Percentiles rank a stretch among this genome's conserved stretches.
These are phyloP conservation scores for Pichia sp. DNA, from an alignment of 1,139 yeast species.

Conservation along the genomic window DNA sequence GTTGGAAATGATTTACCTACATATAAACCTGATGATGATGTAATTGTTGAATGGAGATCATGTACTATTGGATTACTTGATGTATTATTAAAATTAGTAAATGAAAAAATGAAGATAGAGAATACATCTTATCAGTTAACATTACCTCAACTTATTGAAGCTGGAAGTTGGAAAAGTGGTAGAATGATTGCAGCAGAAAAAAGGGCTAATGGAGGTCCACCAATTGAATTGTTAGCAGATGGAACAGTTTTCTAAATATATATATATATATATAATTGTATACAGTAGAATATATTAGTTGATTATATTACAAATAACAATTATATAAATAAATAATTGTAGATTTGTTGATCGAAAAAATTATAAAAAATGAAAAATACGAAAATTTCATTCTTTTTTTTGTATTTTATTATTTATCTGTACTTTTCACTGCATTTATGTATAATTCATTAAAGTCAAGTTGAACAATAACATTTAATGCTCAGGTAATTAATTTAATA, in stretches of 20 bases:
- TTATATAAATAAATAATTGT: too few species aligned
- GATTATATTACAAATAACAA: too few species aligned
- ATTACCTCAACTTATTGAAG: constrained; percentile 54
- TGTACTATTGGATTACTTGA: constrained; percentile 51
- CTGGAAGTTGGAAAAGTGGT: constrained; percentile 62
- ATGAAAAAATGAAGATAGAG: constrained; percentile 33
- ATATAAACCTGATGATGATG: constrained; percentile 47
- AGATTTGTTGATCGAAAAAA: too few species aligned
- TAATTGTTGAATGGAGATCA: constrained; percentile 61
- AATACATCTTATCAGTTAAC: constrained; percentile 31
- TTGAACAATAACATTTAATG: too few species aligned
- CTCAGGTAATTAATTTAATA: too few species aligned
- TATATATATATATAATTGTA: too few species aligned
- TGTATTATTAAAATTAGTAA: constrained; percentile 41
- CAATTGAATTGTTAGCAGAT: constrained; percentile 50
- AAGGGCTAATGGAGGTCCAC: constrained; percentile 50
- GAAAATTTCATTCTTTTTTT: too few species aligned
- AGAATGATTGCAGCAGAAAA: constrained; percentile 44
- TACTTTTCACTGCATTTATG: too few species aligned
- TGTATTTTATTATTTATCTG: too few species aligned
- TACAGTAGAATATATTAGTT: too few species aligned
- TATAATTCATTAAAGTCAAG: too few species aligned
- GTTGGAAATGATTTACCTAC: constrained; percentile 37
- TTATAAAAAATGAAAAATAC: too few species aligned
- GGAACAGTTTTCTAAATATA: constrained; percentile 47